Percentiles rank a stretch among this genome's conserved stretches.
phyloP scores from a whole-genome alignment of 129 eudicot genomes.

The Flaveria trinervia region DNA sequence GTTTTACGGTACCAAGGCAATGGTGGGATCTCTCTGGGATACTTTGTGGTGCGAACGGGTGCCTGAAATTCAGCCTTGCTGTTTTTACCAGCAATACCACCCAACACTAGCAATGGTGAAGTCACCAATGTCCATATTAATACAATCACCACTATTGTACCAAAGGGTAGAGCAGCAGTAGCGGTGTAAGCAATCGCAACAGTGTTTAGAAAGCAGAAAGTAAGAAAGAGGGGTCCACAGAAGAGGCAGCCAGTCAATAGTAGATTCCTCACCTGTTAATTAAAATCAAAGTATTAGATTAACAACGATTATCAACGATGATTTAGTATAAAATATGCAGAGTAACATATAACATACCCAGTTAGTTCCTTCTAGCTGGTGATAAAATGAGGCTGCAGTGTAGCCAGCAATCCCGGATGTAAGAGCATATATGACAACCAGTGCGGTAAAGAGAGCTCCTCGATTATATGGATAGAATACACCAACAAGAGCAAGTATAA shows the following conservation, averaged over 20 bases:
- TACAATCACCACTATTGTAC: conserved; percentile 69
- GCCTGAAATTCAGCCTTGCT: conserved; percentile 81
- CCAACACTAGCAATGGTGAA: conserved; percentile 68
- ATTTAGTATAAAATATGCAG: background rate
- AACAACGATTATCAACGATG: conserved; percentile 17
- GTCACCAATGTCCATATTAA: conserved; percentile 79
- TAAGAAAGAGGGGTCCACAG: conserved; percentile 78
- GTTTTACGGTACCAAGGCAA: conserved; percentile 69
- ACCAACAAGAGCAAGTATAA: conserved; percentile 70
- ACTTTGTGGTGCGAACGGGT: conserved; percentile 73
- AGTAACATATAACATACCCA: conserved; percentile 56
- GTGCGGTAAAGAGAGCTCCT: conserved; percentile 79
- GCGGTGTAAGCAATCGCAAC: conserved; percentile 76
- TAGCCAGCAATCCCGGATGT: conserved; percentile 89
- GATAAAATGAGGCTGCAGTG: conserved; percentile 71
- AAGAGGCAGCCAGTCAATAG: conserved; percentile 75
- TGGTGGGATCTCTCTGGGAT: conserved; percentile 72
- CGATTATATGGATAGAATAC: conserved; percentile 90
- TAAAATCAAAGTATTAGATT: conserved; percentile 5
- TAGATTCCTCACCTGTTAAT: conserved; percentile 70
- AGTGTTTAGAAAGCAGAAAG: conserved; percentile 82
- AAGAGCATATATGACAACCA: conserved; percentile 80
- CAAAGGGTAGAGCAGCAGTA: conserved; percentile 85
- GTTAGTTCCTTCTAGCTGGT: conserved; percentile 79
- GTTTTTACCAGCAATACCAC: conserved; percentile 85